Evolutionary conservation across 805 yeast species (phyloP).

Genomic region (Lachancea nothofagi): DNA sequence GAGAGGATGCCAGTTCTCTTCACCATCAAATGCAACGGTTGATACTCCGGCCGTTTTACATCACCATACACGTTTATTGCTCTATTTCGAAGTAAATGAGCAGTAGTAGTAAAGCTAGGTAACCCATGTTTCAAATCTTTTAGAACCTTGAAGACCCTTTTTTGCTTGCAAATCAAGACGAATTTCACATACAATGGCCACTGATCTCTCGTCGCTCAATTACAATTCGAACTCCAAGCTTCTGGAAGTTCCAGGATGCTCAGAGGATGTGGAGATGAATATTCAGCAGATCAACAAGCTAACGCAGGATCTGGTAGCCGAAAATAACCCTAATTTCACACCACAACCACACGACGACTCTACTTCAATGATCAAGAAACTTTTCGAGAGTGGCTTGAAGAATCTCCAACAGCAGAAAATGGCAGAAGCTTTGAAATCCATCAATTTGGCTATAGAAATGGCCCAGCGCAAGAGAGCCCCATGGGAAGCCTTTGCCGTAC

Average conservation of each 20-base stretch:
- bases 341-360: slow-evolving; percentile 49
- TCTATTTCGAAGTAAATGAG: too few relatives aligned
- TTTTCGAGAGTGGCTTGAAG: slow-evolving; percentile 57
- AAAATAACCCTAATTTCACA: slow-evolving; percentile 47
- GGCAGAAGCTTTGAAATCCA: slow-evolving; percentile 57
- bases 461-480: slow-evolving; percentile 56
- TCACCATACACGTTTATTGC: neutral
- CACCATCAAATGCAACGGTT: too few relatives aligned
- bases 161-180: too few relatives aligned
- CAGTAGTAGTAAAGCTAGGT: too few relatives aligned
- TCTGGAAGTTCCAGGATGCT: slow-evolving; percentile 14
- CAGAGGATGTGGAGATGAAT: slow-evolving; percentile 20
- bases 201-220: slow-evolving; percentile 8
- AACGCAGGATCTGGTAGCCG: slow-evolving; percentile 30
- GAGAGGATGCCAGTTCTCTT: too few relatives aligned
- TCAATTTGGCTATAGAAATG: slow-evolving; percentile 62
- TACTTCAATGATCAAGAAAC: slow-evolving; percentile 51
- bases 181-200: neutral
- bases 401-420: slow-evolving; percentile 51
- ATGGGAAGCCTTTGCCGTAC: slow-evolving; percentile 69
- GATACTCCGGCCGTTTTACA: neutral
- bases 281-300: slow-evolving; percentile 34
- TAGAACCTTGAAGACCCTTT: too few relatives aligned
- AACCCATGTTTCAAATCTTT: too few relatives aligned
- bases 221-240: slow-evolving; percentile 31